Evolutionary conservation across 1,284 basidiomycete genomes (phyloP).

Genomic region (Marasmius fiardii): DNA sequence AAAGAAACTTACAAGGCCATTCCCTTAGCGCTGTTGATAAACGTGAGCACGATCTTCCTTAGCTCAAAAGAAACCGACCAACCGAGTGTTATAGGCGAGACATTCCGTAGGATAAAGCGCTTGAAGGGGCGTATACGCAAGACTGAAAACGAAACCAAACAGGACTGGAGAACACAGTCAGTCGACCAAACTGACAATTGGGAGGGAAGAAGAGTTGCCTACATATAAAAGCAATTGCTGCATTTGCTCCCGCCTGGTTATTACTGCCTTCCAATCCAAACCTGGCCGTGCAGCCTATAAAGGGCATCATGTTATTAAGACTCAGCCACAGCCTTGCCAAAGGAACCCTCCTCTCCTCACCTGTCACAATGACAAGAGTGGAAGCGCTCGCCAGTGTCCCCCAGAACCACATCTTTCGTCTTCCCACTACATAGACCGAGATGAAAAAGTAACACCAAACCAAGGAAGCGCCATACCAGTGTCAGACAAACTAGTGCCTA

Average conservation of each 20-base stretch:
- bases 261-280: conserved; percentile 34
- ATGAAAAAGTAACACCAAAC: conserved; percentile 8
- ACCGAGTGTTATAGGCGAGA: conserved; percentile 51
- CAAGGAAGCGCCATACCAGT: conserved; percentile 25
- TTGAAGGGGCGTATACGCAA: conserved; percentile 51
- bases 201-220: conserved; percentile 20
- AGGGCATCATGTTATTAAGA: neutral
- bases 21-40: conserved; percentile 44
- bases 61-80: conserved; percentile 3
- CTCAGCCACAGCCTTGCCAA: neutral
- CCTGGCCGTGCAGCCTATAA: conserved; percentile 30
- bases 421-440: conserved; percentile 27
- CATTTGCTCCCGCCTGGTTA: conserved; percentile 35
- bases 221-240: conserved; percentile 45
- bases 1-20: conserved; percentile 38
- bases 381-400: conserved; percentile 35
- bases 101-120: conserved; percentile 56
- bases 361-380: conserved; percentile 37
- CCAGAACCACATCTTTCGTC: conserved; percentile 44
- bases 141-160: conserved; percentile 47
- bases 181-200: conserved; percentile 18
- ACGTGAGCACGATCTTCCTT: neutral
- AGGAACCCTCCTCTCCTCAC: conserved; percentile 14
- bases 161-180: conserved; percentile 30
- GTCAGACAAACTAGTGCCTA: conserved; percentile 45